Conservation (phyloP, 1,284 basidiomycete genomes). For the Microbotryum scabiosae region DNA sequence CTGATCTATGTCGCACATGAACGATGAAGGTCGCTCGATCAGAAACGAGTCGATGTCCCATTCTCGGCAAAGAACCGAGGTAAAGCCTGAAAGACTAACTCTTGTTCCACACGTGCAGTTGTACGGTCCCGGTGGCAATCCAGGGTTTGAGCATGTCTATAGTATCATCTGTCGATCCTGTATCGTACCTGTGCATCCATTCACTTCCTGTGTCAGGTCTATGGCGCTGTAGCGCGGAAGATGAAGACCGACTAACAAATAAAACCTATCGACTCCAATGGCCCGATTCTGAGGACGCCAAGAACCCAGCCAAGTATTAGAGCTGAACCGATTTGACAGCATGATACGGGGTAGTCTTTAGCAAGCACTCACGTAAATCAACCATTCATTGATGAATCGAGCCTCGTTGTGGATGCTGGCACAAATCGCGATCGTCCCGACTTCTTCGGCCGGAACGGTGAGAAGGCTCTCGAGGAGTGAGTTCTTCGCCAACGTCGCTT, state of each 20-base stretch:
- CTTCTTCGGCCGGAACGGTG: constrained; percentile 1
- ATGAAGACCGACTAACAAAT: background rate
- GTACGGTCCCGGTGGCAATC: constrained; percentile 3
- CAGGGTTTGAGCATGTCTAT: constrained; percentile 4
- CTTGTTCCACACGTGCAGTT: constrained; percentile 3
- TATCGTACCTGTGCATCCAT: background rate
- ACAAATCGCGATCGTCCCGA: constrained; percentile 5
- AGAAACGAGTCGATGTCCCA: background rate
- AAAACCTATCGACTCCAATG: constrained; percentile 9
- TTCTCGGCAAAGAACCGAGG: background rate
- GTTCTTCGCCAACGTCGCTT: background rate
- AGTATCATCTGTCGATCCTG: constrained; percentile 3
- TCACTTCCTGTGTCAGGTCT: too few species aligned
- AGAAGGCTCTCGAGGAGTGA: constrained; percentile 4
- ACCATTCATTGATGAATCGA: constrained; percentile 7
- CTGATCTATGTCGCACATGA: background rate
- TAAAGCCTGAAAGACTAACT: background rate
- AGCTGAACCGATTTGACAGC: background rate
- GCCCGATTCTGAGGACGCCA: background rate
- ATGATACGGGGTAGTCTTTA: too few species aligned
- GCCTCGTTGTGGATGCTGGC: constrained; percentile 9
- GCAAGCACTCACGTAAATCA: constrained; percentile 6
- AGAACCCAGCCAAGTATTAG: background rate
- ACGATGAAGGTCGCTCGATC: background rate
- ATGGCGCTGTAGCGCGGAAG: background rate